These are phyloP conservation scores for Podospora appendiculata DNA, from an alignment of 495 filamentous ascomycete species.

Conservation along the genomic window DNA sequence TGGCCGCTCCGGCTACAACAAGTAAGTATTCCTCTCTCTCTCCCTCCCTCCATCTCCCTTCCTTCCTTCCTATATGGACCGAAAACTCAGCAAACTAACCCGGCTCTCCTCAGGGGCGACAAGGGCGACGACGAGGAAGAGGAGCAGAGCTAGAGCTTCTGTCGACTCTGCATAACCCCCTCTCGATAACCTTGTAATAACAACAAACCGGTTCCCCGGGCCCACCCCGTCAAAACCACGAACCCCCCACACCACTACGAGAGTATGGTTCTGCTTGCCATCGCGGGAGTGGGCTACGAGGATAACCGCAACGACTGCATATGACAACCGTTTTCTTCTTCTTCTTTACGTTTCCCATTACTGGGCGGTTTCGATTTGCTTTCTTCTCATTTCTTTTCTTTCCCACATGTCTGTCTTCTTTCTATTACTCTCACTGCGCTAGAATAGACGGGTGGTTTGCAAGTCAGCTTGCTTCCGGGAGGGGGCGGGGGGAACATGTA, in stretches of 20 bases:
- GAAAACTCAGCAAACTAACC: conserved; percentile 33
- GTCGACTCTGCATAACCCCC: too few species aligned
- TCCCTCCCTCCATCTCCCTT: neutral
- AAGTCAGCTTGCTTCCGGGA: too few species aligned
- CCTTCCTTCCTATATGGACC: too few species aligned
- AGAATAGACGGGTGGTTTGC: too few species aligned
- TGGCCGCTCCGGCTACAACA: conserved; percentile 42
- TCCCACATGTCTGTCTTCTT: neutral
- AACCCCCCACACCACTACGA: too few species aligned
- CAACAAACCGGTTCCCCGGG: neutral
- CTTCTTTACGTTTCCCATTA: too few species aligned
- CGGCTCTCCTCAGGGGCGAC: conserved; percentile 29
- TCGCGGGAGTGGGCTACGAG: too few species aligned
- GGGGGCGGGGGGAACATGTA: too few species aligned
- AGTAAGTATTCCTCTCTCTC: conserved; percentile 12
- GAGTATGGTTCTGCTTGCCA: too few species aligned
- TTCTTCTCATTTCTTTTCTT: neutral
- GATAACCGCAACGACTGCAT: neutral
- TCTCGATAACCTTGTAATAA: neutral
- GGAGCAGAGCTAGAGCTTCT: neutral
- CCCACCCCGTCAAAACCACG: too few species aligned
- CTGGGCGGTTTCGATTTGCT: neutral
- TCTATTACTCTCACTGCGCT: too few species aligned
- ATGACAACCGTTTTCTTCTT: too few species aligned
- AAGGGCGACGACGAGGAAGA: conserved; percentile 23